Evolutionary conservation across 306 rosid species (phyloP), one percentile per base, ranked within the genome.

Genomic region (Fagus sylvatica): DNA sequence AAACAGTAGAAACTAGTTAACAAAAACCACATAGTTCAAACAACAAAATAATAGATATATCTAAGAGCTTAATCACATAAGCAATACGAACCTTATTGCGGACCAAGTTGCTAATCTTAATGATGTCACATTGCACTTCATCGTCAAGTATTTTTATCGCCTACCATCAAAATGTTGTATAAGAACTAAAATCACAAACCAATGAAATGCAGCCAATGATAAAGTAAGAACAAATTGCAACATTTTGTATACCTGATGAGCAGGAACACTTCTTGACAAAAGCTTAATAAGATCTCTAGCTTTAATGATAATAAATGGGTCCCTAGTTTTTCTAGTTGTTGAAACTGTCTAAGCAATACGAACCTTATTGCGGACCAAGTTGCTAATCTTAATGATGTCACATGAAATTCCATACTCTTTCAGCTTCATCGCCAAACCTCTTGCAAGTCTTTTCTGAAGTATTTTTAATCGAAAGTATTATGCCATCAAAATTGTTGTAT

Each of bases 251-350:
- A 94, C 97, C 97, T 94, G 96, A 77, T 95, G 84, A 74, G 90
- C 97, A 83, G 98, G 93, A 75, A 95, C 98, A 85, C 99, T 95
- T 70, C 99, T 87, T 0, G 99, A 88, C 30, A 95, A 88, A 78
- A 95, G 98, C 83, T 83, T 93, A 4, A 95, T 88, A 60, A 93
- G 98, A 88, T 95, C 97, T 78, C 97, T 88, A 49, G 99, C 96
- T 82, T 95, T 95, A 48, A 95, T 73, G 55, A 95, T 80, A 61
- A 95, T 93, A 81, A 79, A 95, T 0, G 99, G 99, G 40, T 95
- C 99, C 78, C 84, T 87, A 4, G 97, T 92, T 79, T 92, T 95
- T 75, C 89, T 85, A n/a, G 98, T 92, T 2, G 99, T 95, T 6
- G 98, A 84, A 54, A 95, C 99, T 6, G 93, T 92, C 98, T n/a